phyloP scores from a whole-genome alignment of 2,329 filamentous ascomycete species.

The Truncatella angustata region DNA sequence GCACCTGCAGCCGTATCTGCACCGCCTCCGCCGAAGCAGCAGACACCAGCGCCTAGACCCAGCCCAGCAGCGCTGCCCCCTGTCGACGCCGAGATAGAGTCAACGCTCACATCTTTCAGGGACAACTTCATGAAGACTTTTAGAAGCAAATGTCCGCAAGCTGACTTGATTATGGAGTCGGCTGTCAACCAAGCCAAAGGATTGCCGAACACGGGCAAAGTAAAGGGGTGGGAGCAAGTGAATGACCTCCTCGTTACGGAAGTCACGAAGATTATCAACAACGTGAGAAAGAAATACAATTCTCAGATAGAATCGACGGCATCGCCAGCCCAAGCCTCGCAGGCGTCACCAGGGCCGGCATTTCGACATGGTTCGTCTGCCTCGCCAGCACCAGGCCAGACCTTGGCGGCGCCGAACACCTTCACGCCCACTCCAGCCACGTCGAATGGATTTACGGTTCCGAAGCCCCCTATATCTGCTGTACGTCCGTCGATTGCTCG shows the following conservation, averaged over 20 bases:
- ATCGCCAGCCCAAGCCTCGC: conserved; percentile 14
- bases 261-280: conserved; percentile 27
- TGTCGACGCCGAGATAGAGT: conserved; percentile 27
- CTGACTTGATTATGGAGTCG: conserved; percentile 29
- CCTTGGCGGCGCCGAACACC: conserved; percentile 5
- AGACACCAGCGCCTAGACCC: conserved; percentile 20
- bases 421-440: background rate
- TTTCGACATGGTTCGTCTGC: conserved; percentile 19
- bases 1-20: conserved; percentile 7
- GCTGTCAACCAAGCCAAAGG: conserved; percentile 31
- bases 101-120: conserved; percentile 26
- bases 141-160: conserved; percentile 26
- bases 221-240: conserved; percentile 29
- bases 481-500: conserved; percentile 12
- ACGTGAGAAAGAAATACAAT: conserved; percentile 25
- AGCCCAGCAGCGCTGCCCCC: conserved; percentile 22
- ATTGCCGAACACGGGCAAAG: conserved; percentile 22
- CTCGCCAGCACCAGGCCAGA: conserved; percentile 21
- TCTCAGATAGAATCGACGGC: conserved; percentile 14
- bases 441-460: background rate
- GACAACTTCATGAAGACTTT: conserved; percentile 29
- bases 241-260: conserved; percentile 29
- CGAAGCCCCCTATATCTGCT: conserved; percentile 10
- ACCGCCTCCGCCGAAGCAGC: conserved; percentile 9
- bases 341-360: conserved; percentile 8